These are phyloP conservation scores for Cutaneotrichosporon cyanovorans DNA, from an alignment of 1,284 basidiomycete species.

Conservation along the genomic window DNA sequence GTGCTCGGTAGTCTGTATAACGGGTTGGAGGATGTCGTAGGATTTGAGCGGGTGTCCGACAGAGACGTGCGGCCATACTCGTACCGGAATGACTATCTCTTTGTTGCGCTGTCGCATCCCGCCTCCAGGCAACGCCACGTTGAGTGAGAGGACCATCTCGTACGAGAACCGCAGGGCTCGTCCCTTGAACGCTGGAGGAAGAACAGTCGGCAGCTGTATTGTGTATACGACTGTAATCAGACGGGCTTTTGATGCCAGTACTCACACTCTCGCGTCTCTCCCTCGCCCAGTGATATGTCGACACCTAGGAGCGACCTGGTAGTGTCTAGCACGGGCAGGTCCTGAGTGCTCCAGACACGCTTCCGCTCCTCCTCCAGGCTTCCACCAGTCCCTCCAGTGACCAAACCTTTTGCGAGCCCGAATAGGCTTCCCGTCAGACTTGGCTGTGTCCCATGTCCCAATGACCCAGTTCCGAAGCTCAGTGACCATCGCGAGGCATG, in stretches of 20 bases:
- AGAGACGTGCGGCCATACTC: conserved; percentile 41
- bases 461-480: conserved; percentile 41
- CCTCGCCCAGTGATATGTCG: conserved; percentile 37
- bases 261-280: conserved; percentile 40
- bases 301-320: conserved; percentile 39
- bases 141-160: conserved; percentile 67
- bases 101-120: conserved; percentile 30
- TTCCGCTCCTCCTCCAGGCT: conserved; percentile 44
- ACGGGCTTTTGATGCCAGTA: neutral
- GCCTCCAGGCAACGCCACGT: conserved; percentile 28
- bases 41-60: conserved; percentile 22
- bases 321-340: conserved; percentile 44
- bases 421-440: conserved; percentile 44
- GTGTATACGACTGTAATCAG: conserved; percentile 62
- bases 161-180: conserved; percentile 78
- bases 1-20: conserved; percentile 45
- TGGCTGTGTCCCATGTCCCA: conserved; percentile 37
- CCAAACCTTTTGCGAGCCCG: conserved; percentile 41
- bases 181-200: conserved; percentile 86
- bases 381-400: conserved; percentile 35
- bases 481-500: conserved; percentile 31
- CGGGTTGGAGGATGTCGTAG: conserved; percentile 41
- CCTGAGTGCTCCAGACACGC: conserved; percentile 43
- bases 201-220: conserved; percentile 61
- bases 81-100: conserved; percentile 35